A percentile compares a stretch with the other conserved stretches of the same genome.
Evolutionary conservation across 805 yeast genomes (phyloP).

Genomic region (Candida yuanshanica): DNA sequence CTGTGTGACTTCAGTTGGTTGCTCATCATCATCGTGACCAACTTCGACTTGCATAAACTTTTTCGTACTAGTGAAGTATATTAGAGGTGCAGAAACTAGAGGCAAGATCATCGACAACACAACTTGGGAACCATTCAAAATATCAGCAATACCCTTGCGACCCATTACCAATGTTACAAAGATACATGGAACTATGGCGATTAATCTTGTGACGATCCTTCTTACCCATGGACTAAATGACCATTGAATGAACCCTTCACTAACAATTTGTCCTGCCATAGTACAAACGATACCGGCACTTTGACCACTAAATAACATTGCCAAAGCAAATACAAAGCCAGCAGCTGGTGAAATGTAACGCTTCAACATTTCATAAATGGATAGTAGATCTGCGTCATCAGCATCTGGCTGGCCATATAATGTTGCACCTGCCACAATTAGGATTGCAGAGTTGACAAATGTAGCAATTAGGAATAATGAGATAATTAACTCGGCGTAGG

Average conservation of each 20-base stretch:
- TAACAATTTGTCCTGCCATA: slow-evolving; percentile 88
- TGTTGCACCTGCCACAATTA: slow-evolving; percentile 89
- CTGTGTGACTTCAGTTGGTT: slow-evolving; percentile 4
- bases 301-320: slow-evolving; percentile 86
- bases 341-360: slow-evolving; percentile 77
- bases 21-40: slow-evolving; percentile 10
- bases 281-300: slow-evolving; percentile 95
- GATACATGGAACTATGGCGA: slow-evolving; percentile 83
- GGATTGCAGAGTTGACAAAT: slow-evolving; percentile 87
- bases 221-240: slow-evolving; percentile 77
- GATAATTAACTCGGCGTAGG: slow-evolving; percentile 76
- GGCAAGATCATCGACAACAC: slow-evolving; percentile 77
- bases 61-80: slow-evolving; percentile 70
- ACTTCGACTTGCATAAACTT: slow-evolving; percentile 57
- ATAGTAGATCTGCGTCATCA: slow-evolving; percentile 74
- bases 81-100: slow-evolving; percentile 80
- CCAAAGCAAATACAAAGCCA: slow-evolving; percentile 83
- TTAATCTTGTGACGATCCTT: slow-evolving; percentile 70
- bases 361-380: slow-evolving; percentile 68
- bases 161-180: slow-evolving; percentile 69
- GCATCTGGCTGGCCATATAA: slow-evolving; percentile 58
- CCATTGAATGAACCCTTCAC: slow-evolving; percentile 85
- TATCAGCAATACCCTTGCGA: slow-evolving; percentile 70
- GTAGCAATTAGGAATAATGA: slow-evolving; percentile 83
- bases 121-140: slow-evolving; percentile 79